Evolutionary conservation across 179 eudicot genomes (phyloP).

Genomic region (Amaranthus tricolor): DNA sequence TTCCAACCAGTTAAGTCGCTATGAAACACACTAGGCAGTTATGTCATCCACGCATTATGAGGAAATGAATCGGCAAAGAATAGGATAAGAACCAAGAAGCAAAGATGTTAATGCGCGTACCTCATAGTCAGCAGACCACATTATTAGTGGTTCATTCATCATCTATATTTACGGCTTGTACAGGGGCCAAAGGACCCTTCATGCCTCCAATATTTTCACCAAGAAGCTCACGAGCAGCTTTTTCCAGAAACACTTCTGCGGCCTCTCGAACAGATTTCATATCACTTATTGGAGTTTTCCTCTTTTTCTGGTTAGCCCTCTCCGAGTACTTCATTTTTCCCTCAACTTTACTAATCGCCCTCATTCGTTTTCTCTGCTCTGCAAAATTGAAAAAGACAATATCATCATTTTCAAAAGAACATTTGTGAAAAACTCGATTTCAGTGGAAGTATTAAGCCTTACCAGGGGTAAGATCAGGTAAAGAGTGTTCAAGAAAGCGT

Average conservation of each 20-base stretch:
- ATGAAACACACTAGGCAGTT: too few species aligned
- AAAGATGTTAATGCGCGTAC: slow-evolving; percentile 12
- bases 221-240: slow-evolving; percentile 89
- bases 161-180: slow-evolving; percentile 38
- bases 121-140: slow-evolving; percentile 1
- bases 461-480: slow-evolving; percentile 90
- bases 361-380: slow-evolving; percentile 87
- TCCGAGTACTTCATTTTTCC: slow-evolving; percentile 47
- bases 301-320: slow-evolving; percentile 60
- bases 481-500: slow-evolving; percentile 83
- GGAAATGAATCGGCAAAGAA: background rate
- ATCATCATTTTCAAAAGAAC: background rate
- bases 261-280: slow-evolving; percentile 75
- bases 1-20: background rate
- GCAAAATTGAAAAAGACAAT: slow-evolving; percentile 32
- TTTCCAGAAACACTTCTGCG: slow-evolving; percentile 86
- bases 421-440: background rate
- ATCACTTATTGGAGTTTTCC: slow-evolving; percentile 64
- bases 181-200: slow-evolving; percentile 75
- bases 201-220: slow-evolving; percentile 57
- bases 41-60: background rate
- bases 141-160: slow-evolving; percentile 32
- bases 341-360: slow-evolving; percentile 60
- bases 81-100: background rate
- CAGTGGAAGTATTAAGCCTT: slow-evolving; percentile 13